Evolutionary conservation across 1,139 yeast genomes (phyloP).

Genomic region (Hemisphaericaspora lyxosophila): DNA sequence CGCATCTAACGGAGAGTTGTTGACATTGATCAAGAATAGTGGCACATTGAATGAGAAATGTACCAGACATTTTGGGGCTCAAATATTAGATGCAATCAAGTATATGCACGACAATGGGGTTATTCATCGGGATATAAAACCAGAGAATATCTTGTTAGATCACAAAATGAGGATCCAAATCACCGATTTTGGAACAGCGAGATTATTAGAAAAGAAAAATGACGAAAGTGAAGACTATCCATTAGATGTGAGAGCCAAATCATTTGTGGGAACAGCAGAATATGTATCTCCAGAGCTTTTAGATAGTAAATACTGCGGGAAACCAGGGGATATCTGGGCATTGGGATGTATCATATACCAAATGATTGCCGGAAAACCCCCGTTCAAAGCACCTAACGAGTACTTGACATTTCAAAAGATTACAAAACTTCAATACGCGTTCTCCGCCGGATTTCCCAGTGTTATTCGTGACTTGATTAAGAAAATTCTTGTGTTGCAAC

Average conservation of each 20-base stretch:
- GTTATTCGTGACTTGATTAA: slow-evolving; percentile 49
- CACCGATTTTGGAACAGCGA: slow-evolving; percentile 82
- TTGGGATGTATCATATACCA: slow-evolving; percentile 77
- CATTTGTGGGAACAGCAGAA: slow-evolving; percentile 87
- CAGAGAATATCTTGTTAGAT: slow-evolving; percentile 70
- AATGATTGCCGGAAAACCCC: slow-evolving; percentile 74
- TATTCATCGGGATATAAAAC: slow-evolving; percentile 78
- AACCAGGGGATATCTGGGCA: slow-evolving; percentile 81
- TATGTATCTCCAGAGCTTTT: slow-evolving; percentile 76
- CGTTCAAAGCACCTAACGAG: slow-evolving; percentile 77
- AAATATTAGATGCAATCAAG: slow-evolving; percentile 61
- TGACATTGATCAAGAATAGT: slow-evolving; percentile 72
- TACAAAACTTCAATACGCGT: slow-evolving; percentile 61
- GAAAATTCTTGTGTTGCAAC: slow-evolving; percentile 46
- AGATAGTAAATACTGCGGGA: slow-evolving; percentile 68
- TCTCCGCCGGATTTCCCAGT: slow-evolving; percentile 52
- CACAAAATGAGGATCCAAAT: slow-evolving; percentile 66
- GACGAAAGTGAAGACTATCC: slow-evolving; percentile 43
- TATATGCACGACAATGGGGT: slow-evolving; percentile 76
- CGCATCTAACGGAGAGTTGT: slow-evolving; percentile 89
- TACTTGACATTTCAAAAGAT: slow-evolving; percentile 59
- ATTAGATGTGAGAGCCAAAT: slow-evolving; percentile 54
- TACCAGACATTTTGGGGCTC: slow-evolving; percentile 68
- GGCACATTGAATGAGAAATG: slow-evolving; percentile 79
- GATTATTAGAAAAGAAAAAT: slow-evolving; percentile 50